Evolutionary conservation across 129 eudicot genomes (phyloP), one percentile per base, ranked within the genome.

Genomic region (Silybum marianum): DNA sequence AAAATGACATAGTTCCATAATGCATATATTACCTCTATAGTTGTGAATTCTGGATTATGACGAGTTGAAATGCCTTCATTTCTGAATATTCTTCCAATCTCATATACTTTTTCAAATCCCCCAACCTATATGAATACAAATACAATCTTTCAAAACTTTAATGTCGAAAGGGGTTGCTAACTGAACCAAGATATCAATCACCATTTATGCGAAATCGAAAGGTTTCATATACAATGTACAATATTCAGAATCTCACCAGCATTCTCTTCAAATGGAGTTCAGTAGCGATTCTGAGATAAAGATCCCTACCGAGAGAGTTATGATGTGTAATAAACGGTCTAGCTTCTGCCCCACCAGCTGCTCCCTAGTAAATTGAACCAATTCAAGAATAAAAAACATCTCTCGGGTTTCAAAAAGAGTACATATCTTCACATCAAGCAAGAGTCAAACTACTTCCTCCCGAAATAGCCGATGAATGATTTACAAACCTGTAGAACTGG

Each of bases 291-390:
- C 99, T 88, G 71, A 96, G 78, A 84, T 91, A 96, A 71, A 96
- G 95, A 91, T 96, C 99, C 81, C 97, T 90, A 32, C 98, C 99
- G 63, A 96, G 98, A 58, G 99, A 93, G 84, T 96, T 96, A 74
- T 96, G 99, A 82, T 91, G 92, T 87, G 99, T 96, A 75, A 96
- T 90, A 71, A 96, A 96, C 12, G 99, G 99, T 85, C 99, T 86
- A 71, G 99, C 99, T 90, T 96, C 99, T 75, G 99, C 99, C 71
- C 99, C 99, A 19, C 99, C 99, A 80, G 98, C 99, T 84, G 98
- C 92, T 82, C 98, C 99, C 98, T 95, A 86, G 77, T 72, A 75
- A 24, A 79, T 75, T 8, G 79, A 79, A 79, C 39, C 54, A 81
- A 58, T 60, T 67, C 42, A 81, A 82, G 10, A 60, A 6, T 28